phyloP scores from a whole-genome alignment of 2,329 filamentous ascomycete genomes.

The Paecilomyces sp. region DNA sequence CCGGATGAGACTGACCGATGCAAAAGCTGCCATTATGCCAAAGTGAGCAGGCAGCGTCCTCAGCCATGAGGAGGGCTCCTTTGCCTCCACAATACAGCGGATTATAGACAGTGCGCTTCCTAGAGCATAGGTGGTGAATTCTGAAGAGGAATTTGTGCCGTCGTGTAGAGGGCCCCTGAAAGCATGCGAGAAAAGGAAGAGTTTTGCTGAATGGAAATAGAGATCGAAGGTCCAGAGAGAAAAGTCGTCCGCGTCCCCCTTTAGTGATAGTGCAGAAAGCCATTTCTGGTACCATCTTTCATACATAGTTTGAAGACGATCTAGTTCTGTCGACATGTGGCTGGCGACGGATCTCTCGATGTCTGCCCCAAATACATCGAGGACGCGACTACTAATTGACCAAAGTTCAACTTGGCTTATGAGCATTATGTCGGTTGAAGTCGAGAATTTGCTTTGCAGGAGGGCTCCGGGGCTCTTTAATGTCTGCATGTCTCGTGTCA shows the following conservation, averaged over 20 bases:
- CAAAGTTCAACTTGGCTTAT: conserved; percentile 11
- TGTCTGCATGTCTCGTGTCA: conserved; percentile 26
- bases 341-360: conserved; percentile 1
- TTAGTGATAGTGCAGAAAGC: background rate
- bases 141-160: background rate
- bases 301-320: background rate
- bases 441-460: conserved; percentile 22
- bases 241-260: background rate
- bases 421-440: conserved; percentile 7
- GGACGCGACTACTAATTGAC: conserved; percentile 9
- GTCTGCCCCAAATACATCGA: conserved; percentile 9
- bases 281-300: background rate
- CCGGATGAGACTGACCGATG: conserved; percentile 8
- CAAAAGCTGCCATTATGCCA: conserved; percentile 9
- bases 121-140: background rate
- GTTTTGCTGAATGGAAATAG: conserved; percentile 7
- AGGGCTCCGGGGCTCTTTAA: conserved; percentile 22
- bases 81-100: background rate
- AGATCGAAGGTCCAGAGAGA: conserved; percentile 4
- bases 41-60: conserved; percentile 3
- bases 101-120: background rate
- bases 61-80: background rate
- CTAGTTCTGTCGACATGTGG: background rate
- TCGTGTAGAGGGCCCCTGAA: conserved; percentile 5
- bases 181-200: conserved; percentile 9